Evolutionary conservation across 1,284 basidiomycete species (phyloP), one percentile per base, ranked within the genome.

Genomic region (Ceratobasidium sp.): DNA sequence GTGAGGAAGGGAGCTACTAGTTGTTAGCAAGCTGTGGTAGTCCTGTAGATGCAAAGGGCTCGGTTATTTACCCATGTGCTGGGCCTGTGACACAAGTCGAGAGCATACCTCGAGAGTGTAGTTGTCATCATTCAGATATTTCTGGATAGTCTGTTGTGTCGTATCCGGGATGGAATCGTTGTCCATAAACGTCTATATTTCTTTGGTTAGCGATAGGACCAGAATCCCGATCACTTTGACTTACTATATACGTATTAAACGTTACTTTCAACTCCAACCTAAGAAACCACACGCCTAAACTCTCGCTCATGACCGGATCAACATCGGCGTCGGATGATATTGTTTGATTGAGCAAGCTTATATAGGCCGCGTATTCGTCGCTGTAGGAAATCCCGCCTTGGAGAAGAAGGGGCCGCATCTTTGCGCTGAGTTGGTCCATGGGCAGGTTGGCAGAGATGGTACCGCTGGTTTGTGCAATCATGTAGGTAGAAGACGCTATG

Each of bases 101-200:
- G 9, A 25, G 36, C 42, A 9, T 60, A 60, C 67, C 42, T 71
- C 28, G 21, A 33, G 44, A 9, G 67, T 49, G 60, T 23, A 48
- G 5, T 28, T 49, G 23, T 49, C 25, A 14, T 71, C 33, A 6
- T 9, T 16, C 23, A 49, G 30, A 46, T 60, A 71, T 7, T 42
- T 14, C 16, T 21, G n/a, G 16, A 71, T 60, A 2, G 21, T 25
- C 23, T 49, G 8, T 8, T 36, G 56, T 8, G 56, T 71, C 16
- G 1, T 9, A 12, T 71, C 58, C 16, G 67, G 23, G 16, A 71
- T 71, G 2, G 67, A 46, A 18, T 51, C 46, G n/a, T 71, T 60
- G 3, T 71, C 67, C 44, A 71, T 60, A 25, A 60, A 71, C 16
- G 40, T 71, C 67, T 71, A 23, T 6, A 8, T 25, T 3, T 9